Evolutionary conservation across 805 yeast genomes (phyloP).

Genomic region (Candida mattraensis): DNA sequence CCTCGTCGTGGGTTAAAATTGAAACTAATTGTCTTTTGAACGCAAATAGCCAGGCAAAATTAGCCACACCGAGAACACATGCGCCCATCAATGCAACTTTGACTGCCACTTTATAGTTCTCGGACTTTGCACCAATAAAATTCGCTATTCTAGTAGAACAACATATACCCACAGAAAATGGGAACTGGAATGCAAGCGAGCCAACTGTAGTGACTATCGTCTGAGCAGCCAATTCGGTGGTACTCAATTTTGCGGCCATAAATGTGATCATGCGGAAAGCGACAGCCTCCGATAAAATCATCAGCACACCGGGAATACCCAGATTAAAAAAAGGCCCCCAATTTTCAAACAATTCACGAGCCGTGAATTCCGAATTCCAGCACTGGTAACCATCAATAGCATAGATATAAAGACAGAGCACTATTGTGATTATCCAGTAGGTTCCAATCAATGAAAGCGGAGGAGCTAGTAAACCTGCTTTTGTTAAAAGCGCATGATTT

Average conservation of each 20-base stretch:
- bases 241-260: constrained; percentile 47
- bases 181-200: constrained; percentile 49
- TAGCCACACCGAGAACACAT: constrained; percentile 34
- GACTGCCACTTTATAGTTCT: constrained; percentile 36
- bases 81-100: constrained; percentile 38
- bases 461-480: constrained; percentile 67
- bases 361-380: constrained; percentile 42
- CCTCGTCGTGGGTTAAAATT: constrained; percentile 41
- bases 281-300: constrained; percentile 56
- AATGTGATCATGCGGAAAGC: constrained; percentile 54
- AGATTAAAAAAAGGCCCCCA: constrained; percentile 46
- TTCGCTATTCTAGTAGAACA: constrained; percentile 53
- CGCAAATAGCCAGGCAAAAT: constrained; percentile 37
- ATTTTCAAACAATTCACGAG: constrained; percentile 33
- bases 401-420: constrained; percentile 51
- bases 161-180: constrained; percentile 53
- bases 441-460: constrained; percentile 68
- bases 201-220: constrained; percentile 50
- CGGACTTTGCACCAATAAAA: constrained; percentile 48
- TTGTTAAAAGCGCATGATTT: constrained; percentile 60
- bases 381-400: constrained; percentile 63
- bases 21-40: constrained; percentile 41
- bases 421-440: constrained; percentile 63
- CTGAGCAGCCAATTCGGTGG: constrained; percentile 50
- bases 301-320: constrained; percentile 51